phyloP scores from a whole-genome alignment of 352 stramenopile genomes.

The Globisporangium abappressorium region DNA sequence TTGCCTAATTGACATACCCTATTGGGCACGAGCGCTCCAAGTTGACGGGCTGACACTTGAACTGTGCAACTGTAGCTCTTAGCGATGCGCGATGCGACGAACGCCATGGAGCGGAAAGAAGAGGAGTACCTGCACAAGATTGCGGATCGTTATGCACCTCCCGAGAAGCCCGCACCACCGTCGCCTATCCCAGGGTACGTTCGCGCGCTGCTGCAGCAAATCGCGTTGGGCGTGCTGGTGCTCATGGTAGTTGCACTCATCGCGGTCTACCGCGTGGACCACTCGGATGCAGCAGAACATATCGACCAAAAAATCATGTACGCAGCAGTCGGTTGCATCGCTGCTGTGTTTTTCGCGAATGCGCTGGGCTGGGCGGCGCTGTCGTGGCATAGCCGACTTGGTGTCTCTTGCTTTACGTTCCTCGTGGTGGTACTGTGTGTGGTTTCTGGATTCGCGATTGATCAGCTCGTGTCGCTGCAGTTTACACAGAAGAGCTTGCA shows the following conservation, averaged over 20 bases:
- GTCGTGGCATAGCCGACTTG: slow-evolving; percentile 19
- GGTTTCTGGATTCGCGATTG: slow-evolving; percentile 15
- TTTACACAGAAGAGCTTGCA: slow-evolving; percentile 34
- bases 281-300: slow-evolving; percentile 3
- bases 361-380: slow-evolving; percentile 23
- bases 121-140: slow-evolving; percentile 49
- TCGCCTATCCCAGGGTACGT: slow-evolving; percentile 20
- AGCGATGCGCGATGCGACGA: slow-evolving; percentile 43
- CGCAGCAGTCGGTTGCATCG: slow-evolving; percentile 1
- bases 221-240: slow-evolving; percentile 21
- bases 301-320: slow-evolving; percentile 12
- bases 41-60: neutral
- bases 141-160: slow-evolving; percentile 24
- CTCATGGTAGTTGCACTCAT: slow-evolving; percentile 20
- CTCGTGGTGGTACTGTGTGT: slow-evolving; percentile 19
- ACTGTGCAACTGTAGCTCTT: slow-evolving; percentile 31
- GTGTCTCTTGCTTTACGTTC: slow-evolving; percentile 12
- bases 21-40: neutral
- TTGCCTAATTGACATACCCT: neutral
- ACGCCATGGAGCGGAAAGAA: slow-evolving; percentile 42
- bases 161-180: slow-evolving; percentile 17
- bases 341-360: slow-evolving; percentile 18
- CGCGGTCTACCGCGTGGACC: slow-evolving; percentile 13
- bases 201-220: slow-evolving; percentile 24
- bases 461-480: slow-evolving; percentile 29